Evolutionary conservation across 2,329 filamentous ascomycete genomes (phyloP).

Genomic region (Tolypocladium ophioglossoides): DNA sequence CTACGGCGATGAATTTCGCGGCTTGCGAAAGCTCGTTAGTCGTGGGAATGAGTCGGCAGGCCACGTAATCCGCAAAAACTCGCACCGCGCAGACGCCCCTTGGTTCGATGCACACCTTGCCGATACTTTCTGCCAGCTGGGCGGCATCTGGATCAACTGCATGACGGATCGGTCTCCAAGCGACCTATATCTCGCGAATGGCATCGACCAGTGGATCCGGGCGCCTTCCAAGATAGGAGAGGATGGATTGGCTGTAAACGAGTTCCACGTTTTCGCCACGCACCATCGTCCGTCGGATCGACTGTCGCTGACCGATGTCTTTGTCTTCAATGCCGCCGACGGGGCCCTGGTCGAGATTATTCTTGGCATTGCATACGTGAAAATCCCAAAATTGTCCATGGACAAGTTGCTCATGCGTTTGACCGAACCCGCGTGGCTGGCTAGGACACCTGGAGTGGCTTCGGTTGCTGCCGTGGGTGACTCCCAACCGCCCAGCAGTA

Average conservation of each 20-base stretch:
- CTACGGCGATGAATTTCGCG: slow-evolving; percentile 14
- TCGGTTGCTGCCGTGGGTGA: too few relatives aligned
- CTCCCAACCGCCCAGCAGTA: too few relatives aligned
- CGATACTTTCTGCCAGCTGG: slow-evolving; percentile 25
- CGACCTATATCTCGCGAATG: slow-evolving; percentile 22
- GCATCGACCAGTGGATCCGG: slow-evolving; percentile 21
- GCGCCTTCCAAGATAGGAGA: slow-evolving; percentile 9
- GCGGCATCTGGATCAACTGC: slow-evolving; percentile 24
- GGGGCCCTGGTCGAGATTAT: slow-evolving; percentile 3
- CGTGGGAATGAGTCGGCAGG: slow-evolving; percentile 18
- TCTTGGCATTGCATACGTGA: slow-evolving; percentile 5
- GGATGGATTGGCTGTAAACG: not conserved
- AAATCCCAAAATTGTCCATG: slow-evolving; percentile 2
- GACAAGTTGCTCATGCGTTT: slow-evolving; percentile 1
- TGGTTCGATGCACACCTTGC: slow-evolving; percentile 16
- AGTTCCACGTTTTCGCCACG: slow-evolving; percentile 3
- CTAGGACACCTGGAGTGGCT: not conserved
- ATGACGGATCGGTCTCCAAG: slow-evolving; percentile 15
- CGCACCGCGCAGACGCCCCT: slow-evolving; percentile 4
- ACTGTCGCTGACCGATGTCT: slow-evolving; percentile 2
- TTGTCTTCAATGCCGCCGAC: slow-evolving; percentile 2
- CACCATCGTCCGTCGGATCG: not conserved
- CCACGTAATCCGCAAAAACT: slow-evolving; percentile 9
- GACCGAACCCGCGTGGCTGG: not conserved
- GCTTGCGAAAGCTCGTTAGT: slow-evolving; percentile 19